Percentiles rank a stretch among this genome's conserved stretches.
Evolutionary conservation across 768 basidiomycete species (phyloP).

Genomic region (Psilocybe cubensis): DNA sequence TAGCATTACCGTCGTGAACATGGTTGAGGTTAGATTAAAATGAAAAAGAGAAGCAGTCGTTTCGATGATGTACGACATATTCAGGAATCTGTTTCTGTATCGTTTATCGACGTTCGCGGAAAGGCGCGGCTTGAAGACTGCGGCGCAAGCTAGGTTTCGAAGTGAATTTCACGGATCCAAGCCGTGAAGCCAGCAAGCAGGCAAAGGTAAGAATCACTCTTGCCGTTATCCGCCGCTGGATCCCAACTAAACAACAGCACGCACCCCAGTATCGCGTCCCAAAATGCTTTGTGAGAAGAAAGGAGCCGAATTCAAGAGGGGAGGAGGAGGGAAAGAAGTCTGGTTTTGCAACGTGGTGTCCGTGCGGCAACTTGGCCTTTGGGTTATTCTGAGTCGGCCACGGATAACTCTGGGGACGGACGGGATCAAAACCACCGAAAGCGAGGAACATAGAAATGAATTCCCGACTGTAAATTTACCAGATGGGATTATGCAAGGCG

Average conservation of each 20-base stretch:
- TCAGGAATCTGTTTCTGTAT: too few relatives aligned
- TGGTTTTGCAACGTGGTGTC: constrained; percentile 4
- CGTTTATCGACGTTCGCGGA: not conserved
- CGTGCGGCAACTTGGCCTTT: constrained; percentile 4
- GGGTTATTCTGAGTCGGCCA: not conserved
- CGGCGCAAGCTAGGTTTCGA: not conserved
- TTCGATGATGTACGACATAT: too few relatives aligned
- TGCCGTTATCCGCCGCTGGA: not conserved
- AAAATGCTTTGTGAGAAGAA: not conserved
- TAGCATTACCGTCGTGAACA: too few relatives aligned
- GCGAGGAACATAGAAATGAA: too few relatives aligned
- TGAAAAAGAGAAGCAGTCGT: too few relatives aligned
- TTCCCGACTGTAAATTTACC: constrained; percentile 1
- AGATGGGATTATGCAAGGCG: not conserved
- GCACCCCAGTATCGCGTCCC: too few relatives aligned
- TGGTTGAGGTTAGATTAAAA: too few relatives aligned
- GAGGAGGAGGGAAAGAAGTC: not conserved
- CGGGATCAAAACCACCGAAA: not conserved
- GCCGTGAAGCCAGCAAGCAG: not conserved
- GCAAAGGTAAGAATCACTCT: not conserved
- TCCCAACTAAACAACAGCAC: too few relatives aligned
- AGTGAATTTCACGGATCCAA: not conserved
- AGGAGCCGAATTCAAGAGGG: not conserved
- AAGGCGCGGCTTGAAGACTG: not conserved
- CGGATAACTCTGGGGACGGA: not conserved